Evolutionary conservation across 2,329 filamentous ascomycete species (phyloP).

Genomic region (Neurospora crassa): DNA sequence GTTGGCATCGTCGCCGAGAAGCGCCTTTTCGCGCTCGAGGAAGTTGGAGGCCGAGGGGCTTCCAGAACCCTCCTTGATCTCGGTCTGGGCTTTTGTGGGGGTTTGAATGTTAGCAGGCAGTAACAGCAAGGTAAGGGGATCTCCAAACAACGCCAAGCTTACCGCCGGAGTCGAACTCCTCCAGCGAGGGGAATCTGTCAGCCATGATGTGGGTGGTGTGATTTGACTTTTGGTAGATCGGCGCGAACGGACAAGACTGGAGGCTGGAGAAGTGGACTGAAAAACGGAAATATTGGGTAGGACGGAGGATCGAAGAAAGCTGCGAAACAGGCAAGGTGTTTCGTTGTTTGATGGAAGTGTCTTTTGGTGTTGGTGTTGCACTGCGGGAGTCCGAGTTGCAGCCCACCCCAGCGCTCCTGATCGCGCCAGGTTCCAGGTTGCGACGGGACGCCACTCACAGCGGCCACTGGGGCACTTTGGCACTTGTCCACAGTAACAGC

Average conservation of each 20-base stretch:
- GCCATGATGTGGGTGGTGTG: slow-evolving; percentile 45
- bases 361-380: background rate
- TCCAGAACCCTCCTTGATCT: slow-evolving; percentile 47
- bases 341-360: background rate
- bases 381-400: slow-evolving; percentile 5
- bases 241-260: background rate
- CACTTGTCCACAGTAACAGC: background rate
- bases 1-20: slow-evolving; percentile 85
- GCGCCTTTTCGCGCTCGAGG: slow-evolving; percentile 79
- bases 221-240: background rate
- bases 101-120: slow-evolving; percentile 16
- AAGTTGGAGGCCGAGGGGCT: slow-evolving; percentile 69
- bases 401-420: slow-evolving; percentile 4
- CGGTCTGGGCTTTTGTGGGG: slow-evolving; percentile 52
- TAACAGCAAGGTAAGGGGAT: slow-evolving; percentile 3
- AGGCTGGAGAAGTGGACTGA: background rate
- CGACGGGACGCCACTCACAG: slow-evolving; percentile 6
- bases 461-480: background rate
- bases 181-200: slow-evolving; percentile 68
- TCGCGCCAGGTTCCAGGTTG: slow-evolving; percentile 12
- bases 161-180: slow-evolving; percentile 65
- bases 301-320: background rate
- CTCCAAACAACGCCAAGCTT: slow-evolving; percentile 19
- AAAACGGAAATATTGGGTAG: background rate
- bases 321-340: background rate